Conservation (phyloP, 495 filamentous ascomycete species). For the Hypoxylon lienhwacheense region DNA sequence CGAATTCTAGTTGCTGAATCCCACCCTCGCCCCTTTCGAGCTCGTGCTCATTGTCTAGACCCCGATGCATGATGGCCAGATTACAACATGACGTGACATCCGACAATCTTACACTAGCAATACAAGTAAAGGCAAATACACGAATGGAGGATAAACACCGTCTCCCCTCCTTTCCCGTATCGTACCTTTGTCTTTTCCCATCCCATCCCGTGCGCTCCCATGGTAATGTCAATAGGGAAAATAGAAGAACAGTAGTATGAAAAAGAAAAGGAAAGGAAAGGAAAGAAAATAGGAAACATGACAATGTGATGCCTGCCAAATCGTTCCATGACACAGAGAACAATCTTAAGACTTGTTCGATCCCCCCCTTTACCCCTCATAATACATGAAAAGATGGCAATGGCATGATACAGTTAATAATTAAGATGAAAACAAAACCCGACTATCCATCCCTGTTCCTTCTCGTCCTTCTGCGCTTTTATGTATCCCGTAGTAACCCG, state of each 20-base stretch:
- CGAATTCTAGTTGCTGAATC: conserved; percentile 10
- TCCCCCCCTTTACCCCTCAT: conserved; percentile 4
- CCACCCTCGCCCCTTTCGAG: conserved; percentile 18
- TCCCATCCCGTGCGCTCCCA: background rate
- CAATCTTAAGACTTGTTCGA: conserved; percentile 20
- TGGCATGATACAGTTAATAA: conserved; percentile 18
- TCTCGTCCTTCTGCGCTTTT: conserved; percentile 17
- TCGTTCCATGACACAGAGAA: conserved; percentile 6
- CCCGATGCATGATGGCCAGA: conserved; percentile 17
- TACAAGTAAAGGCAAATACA: conserved; percentile 28
- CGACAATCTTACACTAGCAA: conserved; percentile 36
- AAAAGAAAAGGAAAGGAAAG: conserved; percentile 1
- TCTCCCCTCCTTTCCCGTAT: background rate
- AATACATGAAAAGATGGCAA: conserved; percentile 7
- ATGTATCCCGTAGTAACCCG: conserved; percentile 27
- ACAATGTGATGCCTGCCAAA: background rate
- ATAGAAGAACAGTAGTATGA: too few relatives aligned
- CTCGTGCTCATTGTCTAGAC: conserved; percentile 36
- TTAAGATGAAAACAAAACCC: conserved; percentile 1
- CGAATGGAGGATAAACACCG: conserved; percentile 16
- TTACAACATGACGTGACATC: conserved; percentile 23
- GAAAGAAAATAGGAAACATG: background rate
- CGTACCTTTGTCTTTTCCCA: conserved; percentile 8
- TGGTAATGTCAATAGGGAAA: background rate
- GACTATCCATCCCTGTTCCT: background rate